Percentiles rank a stretch among this genome's conserved stretches.
Evolutionary conservation across 2,329 filamentous ascomycete species (phyloP).

Genomic region (Neonectria neomacrospora): DNA sequence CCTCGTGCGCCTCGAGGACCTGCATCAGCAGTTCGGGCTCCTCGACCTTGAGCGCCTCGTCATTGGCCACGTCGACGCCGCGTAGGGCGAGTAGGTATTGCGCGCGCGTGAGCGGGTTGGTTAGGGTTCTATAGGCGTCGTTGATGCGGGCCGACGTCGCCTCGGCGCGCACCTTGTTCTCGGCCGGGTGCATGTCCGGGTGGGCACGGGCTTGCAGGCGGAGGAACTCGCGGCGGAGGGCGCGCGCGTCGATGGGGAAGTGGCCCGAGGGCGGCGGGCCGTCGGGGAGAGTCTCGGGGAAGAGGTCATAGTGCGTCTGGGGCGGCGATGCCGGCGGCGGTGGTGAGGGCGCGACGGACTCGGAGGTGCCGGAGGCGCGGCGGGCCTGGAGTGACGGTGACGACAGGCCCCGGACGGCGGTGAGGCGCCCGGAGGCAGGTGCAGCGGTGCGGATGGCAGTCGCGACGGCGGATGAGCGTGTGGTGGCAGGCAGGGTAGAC

Average conservation of each 20-base stretch:
- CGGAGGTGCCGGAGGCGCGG: conserved; percentile 27
- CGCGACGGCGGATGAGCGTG: conserved; percentile 26
- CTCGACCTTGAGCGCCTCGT: conserved; percentile 78
- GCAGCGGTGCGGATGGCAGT: conserved; percentile 17
- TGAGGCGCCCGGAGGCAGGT: conserved; percentile 12
- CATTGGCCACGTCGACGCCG: conserved; percentile 81
- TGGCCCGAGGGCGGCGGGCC: conserved; percentile 82
- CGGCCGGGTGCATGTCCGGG: conserved; percentile 72
- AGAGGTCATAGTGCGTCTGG: conserved; percentile 84
- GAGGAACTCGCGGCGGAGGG: conserved; percentile 86
- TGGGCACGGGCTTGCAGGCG: conserved; percentile 81
- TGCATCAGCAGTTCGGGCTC: conserved; percentile 77
- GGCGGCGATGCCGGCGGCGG: conserved; percentile 34
- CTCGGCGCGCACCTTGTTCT: conserved; percentile 72
- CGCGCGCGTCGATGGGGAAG: conserved; percentile 77
- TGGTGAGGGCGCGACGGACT: conserved; percentile 11
- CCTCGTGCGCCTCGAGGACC: conserved; percentile 83
- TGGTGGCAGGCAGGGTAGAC: conserved; percentile 11
- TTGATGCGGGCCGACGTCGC: conserved; percentile 86
- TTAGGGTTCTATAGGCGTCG: conserved; percentile 88
- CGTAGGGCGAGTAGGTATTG: conserved; percentile 84
- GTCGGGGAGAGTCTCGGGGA: conserved; percentile 78
- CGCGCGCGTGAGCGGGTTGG: conserved; percentile 81
- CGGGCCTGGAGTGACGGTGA: conserved; percentile 22
- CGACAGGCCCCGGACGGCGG: conserved; percentile 10